Evolutionary conservation across 2,329 filamentous ascomycete species (phyloP), one percentile per base, ranked within the genome.

Genomic region (Venturia oleaginea): DNA sequence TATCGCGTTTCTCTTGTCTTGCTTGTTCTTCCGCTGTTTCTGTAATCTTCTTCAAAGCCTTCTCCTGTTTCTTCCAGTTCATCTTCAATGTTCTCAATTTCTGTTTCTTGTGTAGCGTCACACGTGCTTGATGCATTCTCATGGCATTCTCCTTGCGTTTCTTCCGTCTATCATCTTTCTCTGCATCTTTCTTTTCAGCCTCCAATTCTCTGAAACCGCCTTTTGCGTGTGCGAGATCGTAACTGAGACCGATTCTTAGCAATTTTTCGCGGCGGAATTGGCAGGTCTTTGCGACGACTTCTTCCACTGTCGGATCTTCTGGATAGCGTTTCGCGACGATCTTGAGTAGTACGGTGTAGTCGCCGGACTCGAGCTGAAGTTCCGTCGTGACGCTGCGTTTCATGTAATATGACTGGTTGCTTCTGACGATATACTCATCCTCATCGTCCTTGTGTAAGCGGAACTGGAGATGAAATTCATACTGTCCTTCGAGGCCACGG

Each of bases 301-400:
- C 83, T 67, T 91, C 87, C 19, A 89, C 83, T 0, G 83, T 79
- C 0, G 78, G 75, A 10, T 81, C 76, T 32, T 80, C 72, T 4
- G 74, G 70, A 11, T 76, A 70, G n/a, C 87, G 83, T 22, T 81
- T 82, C 1, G 89, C 89, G 8, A 86, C 86, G 65, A 94, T 82
- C 72, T 90, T 91, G 73, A 93, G 83, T 27, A 91, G 80, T 4
- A 95, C 84, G 7, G 84, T 85, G 74, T 95, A 95, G 54, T 83
- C 85, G 13, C 91, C 91, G 0, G 87, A 83, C 24, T 90, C 85
- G 32, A 95, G 83, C 42, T 87, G 81, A 10, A 94, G 80, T 72
- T 94, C 91, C 1, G 89, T 86, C 61, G 88, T 92, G 46, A 92
- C 87, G 0, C 88, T 90, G 7, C 91, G 86, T 27, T 80, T 85